Evolutionary conservation across 2,329 filamentous ascomycete genomes (phyloP).

Genomic region (Botrytis deweyae): DNA sequence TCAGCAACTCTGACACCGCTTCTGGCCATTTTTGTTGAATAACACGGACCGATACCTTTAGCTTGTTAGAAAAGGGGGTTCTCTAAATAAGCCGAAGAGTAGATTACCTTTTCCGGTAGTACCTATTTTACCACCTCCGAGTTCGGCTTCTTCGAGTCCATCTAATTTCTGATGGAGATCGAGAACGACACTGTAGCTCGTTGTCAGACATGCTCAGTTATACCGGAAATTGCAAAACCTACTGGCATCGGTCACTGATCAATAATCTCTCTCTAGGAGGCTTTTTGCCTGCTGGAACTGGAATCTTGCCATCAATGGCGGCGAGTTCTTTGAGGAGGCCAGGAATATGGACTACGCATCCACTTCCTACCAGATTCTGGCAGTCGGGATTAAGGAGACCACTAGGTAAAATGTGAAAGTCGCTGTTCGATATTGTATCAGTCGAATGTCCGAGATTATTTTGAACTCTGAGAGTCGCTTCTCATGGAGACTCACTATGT

Average conservation of each 20-base stretch:
- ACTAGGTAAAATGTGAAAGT: slow-evolving; percentile 60
- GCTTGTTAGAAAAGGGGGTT: neutral
- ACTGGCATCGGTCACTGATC: slow-evolving; percentile 51
- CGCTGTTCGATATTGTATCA: slow-evolving; percentile 24
- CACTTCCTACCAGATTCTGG: slow-evolving; percentile 73
- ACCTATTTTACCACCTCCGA: slow-evolving; percentile 46
- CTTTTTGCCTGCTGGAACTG: slow-evolving; percentile 34
- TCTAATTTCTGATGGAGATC: slow-evolving; percentile 67
- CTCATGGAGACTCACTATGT: slow-evolving; percentile 39
- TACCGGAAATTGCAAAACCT: neutral
- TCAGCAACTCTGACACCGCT: slow-evolving; percentile 66
- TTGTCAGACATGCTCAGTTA: slow-evolving; percentile 1
- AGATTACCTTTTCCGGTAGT: slow-evolving; percentile 43
- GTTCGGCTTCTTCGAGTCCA: slow-evolving; percentile 61
- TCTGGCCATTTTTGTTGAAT: slow-evolving; percentile 61
- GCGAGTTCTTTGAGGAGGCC: slow-evolving; percentile 65
- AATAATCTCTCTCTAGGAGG: slow-evolving; percentile 57
- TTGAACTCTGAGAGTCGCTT: neutral
- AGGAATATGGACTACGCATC: slow-evolving; percentile 65
- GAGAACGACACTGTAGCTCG: slow-evolving; percentile 60
- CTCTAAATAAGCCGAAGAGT: slow-evolving; percentile 25
- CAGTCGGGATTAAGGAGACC: slow-evolving; percentile 70
- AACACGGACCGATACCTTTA: slow-evolving; percentile 54
- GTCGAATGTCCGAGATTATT: neutral
- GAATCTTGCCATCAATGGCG: slow-evolving; percentile 57